Evolutionary conservation across 805 yeast genomes (phyloP), one percentile per base, ranked within the genome.

Genomic region (Torulaspora maleeae): DNA sequence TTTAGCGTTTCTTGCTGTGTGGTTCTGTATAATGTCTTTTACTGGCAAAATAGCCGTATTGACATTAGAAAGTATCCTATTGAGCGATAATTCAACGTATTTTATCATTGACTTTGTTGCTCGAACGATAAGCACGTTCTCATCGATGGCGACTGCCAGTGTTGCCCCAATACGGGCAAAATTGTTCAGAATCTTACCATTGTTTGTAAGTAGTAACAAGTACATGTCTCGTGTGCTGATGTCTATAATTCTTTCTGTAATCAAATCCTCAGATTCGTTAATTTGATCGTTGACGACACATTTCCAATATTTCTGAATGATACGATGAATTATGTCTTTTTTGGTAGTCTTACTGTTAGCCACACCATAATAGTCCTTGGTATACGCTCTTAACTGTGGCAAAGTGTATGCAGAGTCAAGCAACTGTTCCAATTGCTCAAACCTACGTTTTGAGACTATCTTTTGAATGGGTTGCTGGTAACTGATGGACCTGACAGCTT

Each of bases 111-210:
- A 35, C 4, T 49, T 46, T 4, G 62, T 53, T 3, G 57, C 58
- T 9, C 59, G 51, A 10, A 59, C 57, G 35, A 59, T 56, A 16
- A 59, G 50, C 22, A 56, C 52, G 45, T 57, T 59, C 47, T 59
- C 63, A 41, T 57, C 57, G 12, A 59, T 37, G 2, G 59, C 56
- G 6, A 57, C 61, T 5, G 60, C 61, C 16, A 59, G 44, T 2
- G 57, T 54, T 2, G 60, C 63, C n/a, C 64, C 63, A 22, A 63
- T 48, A 15, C 62, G 50, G 3, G 64, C 54, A 29, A 63, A 53
- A 45, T 63, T 63, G 30, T 60, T 55, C 13, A 63, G 44, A 15
- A 63, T 59, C 52, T 59, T 63, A 43, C 68, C 67, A 43, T 61
- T 62, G 38, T 63, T 55, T 9, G 68, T 62, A 19, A 61, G 48